Conservation (phyloP, 495 filamentous ascomycete genomes). For the Aspergillus biplanus region DNA sequence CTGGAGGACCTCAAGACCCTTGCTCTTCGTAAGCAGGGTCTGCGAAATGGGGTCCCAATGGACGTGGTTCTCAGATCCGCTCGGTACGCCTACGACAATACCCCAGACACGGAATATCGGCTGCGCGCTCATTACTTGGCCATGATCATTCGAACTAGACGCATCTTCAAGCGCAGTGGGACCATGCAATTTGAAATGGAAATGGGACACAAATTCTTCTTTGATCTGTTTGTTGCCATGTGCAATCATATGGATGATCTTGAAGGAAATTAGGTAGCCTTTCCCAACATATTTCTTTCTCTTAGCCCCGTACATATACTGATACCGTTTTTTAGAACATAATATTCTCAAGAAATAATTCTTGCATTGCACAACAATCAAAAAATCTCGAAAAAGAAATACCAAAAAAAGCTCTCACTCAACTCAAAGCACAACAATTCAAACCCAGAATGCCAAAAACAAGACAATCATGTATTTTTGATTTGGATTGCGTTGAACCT, state of each 20-base stretch:
- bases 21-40: slow-evolving; percentile 88
- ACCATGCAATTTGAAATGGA: slow-evolving; percentile 99
- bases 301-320: slow-evolving; percentile 26
- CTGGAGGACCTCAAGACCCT: slow-evolving; percentile 86
- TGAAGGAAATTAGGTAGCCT: slow-evolving; percentile 56
- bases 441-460: slow-evolving; percentile 45
- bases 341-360: slow-evolving; percentile 28
- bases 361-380: slow-evolving; percentile 13
- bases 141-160: slow-evolving; percentile 89
- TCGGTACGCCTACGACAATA: slow-evolving; percentile 92
- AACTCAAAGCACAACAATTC: slow-evolving; percentile 32
- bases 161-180: slow-evolving; percentile 93
- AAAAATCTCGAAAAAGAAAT: slow-evolving; percentile 24
- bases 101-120: slow-evolving; percentile 83
- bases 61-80: slow-evolving; percentile 86
- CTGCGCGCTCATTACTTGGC: slow-evolving; percentile 94
- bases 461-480: slow-evolving; percentile 20
- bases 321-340: slow-evolving; percentile 28
- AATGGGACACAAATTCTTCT: slow-evolving; percentile 86
- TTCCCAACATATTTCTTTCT: slow-evolving; percentile 4
- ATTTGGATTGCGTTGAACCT: slow-evolving; percentile 31
- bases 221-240: slow-evolving; percentile 96
- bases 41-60: slow-evolving; percentile 83
- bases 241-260: slow-evolving; percentile 96
- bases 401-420: slow-evolving; percentile 21